Base-by-base conservation (phyloP, 306 rosid genomes). In the Begonia fuchsioides region DNA sequence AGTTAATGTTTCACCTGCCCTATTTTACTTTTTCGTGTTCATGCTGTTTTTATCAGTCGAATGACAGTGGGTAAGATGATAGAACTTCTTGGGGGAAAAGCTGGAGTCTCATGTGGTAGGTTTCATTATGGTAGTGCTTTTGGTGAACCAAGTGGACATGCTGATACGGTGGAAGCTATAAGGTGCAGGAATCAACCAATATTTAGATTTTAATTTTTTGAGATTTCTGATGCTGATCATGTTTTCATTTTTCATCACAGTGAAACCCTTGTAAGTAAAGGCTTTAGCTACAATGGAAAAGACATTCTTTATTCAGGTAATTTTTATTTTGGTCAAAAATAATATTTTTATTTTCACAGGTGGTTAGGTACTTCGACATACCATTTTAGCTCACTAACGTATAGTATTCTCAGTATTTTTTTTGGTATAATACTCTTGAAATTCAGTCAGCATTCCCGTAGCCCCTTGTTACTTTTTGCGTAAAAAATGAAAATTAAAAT, bases 11-110 rank as follows among this genome's bases (percentile, higher is more conserved):
- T 26, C 8, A 26, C 35, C 35, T 26, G 35, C 35, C 35, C 35
- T 26, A 26, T 26, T 6, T 26, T 51, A 40, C 20, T 39, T 39
- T 10, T 44, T 18, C 11, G 9, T 39, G 32, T 57, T 47, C 17
- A 12, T 17, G 9, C 43, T 77, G 41, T 58, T 51, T 11, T 55
- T 14, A 20, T 35, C 78, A 87, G 97, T 67, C 97, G 97, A 53
- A 88, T 88, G 96, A 88, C 97, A 35, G 95, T 88, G 4, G 97
- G 97, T 38, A 88, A 88, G 79, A 88, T 88, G 97, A 88, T 88
- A 58, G 97, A 84, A 73, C 95, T 88, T 64, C 85, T 88, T 60
- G 97, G 97, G 26, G 81, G 97, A 53, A 88, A 88, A 69, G 93
- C 95, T 10, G 97, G 97, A 59, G 97, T 84, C 64, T 88, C 97